Conservation (phyloP, 345 rosid species). For the Mangifera indica region DNA sequence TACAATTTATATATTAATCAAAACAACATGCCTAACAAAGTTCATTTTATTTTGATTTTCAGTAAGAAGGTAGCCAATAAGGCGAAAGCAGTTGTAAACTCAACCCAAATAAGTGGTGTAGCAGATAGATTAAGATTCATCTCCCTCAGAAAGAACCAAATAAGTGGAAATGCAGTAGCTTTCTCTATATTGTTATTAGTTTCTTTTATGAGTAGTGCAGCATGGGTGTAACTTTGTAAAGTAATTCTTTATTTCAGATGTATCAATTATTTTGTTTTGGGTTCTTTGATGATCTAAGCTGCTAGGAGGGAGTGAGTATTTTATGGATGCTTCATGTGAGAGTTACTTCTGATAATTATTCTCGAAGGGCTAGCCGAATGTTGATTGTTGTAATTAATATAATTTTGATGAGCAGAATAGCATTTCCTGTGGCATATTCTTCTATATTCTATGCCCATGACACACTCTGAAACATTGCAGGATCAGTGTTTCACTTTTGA, state of each 20-base stretch:
- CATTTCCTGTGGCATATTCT: neutral
- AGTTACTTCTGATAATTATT: neutral
- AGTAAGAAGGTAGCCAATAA: conserved; percentile 70
- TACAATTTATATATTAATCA: conserved; percentile 12
- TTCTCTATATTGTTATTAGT: conserved; percentile 43
- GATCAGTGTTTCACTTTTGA: neutral
- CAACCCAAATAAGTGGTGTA: conserved; percentile 47
- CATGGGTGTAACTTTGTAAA: conserved; percentile 27
- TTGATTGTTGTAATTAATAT: conserved; percentile 17
- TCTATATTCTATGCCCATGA: neutral
- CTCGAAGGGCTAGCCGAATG: neutral
- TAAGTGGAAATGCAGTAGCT: conserved; percentile 37
- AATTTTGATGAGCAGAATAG: conserved; percentile 10
- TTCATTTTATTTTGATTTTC: conserved; percentile 27
- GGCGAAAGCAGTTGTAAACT: conserved; percentile 59
- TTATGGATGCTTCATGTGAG: neutral
- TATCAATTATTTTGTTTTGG: conserved; percentile 21
- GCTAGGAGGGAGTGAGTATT: neutral
- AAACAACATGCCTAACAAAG: neutral
- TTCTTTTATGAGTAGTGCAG: conserved; percentile 30
- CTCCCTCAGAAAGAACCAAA: conserved; percentile 30
- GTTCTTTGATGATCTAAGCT: conserved; percentile 1
- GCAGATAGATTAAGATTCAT: conserved; percentile 33
- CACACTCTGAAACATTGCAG: neutral
- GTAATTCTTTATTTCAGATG: conserved; percentile 1